Evolutionary conservation across 2,329 filamentous ascomycete genomes (phyloP).

Genomic region (Colletotrichum siamense): DNA sequence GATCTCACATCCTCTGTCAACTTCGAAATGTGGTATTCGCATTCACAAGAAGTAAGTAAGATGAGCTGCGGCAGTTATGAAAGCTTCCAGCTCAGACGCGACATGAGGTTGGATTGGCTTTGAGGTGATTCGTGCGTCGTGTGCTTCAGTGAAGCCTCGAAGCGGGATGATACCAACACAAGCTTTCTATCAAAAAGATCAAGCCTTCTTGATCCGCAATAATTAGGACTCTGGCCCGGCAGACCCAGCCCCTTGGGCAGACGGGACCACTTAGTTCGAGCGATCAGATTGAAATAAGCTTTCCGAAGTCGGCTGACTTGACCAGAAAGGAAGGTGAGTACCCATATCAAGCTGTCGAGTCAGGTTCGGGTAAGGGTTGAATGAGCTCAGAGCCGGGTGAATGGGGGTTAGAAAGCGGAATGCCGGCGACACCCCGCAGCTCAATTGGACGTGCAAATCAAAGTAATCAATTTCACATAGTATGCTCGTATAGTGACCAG

Average conservation of each 20-base stretch:
- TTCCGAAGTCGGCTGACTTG: background rate
- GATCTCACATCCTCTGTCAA: background rate
- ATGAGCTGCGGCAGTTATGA: background rate
- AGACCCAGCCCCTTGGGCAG: background rate
- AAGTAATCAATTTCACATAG: background rate
- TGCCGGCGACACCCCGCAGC: background rate
- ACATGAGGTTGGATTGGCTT: background rate
- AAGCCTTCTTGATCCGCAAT: background rate
- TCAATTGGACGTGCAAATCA: background rate
- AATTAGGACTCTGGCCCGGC: background rate
- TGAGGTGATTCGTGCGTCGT: background rate
- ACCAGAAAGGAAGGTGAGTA: background rate
- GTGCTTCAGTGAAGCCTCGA: background rate
- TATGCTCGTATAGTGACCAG: background rate
- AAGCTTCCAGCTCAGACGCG: background rate
- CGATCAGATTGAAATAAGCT: background rate
- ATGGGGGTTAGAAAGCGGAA: background rate
- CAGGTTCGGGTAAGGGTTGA: background rate
- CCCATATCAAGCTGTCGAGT: background rate
- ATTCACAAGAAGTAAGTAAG: background rate
- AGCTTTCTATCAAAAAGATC: background rate
- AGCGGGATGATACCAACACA: background rate
- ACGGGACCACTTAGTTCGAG: background rate
- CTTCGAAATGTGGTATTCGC: background rate
- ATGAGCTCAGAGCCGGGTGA: background rate